Evolutionary conservation across 345 rosid genomes (phyloP), one percentile per base, ranked within the genome.

Genomic region (Syzygium oleosum): DNA sequence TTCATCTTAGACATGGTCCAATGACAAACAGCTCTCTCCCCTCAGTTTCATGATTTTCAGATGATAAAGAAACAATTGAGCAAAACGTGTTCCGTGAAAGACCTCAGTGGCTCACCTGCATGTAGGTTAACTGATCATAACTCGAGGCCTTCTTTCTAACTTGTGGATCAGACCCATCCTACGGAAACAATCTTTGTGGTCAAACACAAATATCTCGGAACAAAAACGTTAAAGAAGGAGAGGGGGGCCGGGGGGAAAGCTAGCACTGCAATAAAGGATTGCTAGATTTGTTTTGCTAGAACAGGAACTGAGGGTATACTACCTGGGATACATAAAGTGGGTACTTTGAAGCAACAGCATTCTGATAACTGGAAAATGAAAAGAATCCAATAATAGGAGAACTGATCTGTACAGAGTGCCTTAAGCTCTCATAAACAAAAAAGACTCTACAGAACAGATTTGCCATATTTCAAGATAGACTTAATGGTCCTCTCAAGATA

Each of bases 311-410:
- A 80, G 83, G 49, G 77, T 52, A 25, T 84, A 88, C 65, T 91
- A 95, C 99, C 98, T 98, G 99, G 84, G 99, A 98, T 86, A 98
- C 94, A 89, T 96, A 98, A 53, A 98, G 95, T 43, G 97, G 99
- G 92, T 91, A 98, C 87, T 93, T 96, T 61, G 96, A 94, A 90
- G 99, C 97, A 91, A 96, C 78, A 43, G 93, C 88, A 51, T 84
- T 92, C 88, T 98, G 99, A 88, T 96, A 94, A 93, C 99, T 98
- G 94, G 52, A 85, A 85, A 88, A 43, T n/a, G n/a, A n/a, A n/a
- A n/a, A n/a, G n/a, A n/a, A n/a, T n/a, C n/a, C n/a, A n/a, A n/a
- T n/a, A n/a, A n/a, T n/a, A n/a, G n/a, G n/a, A n/a, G n/a, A n/a
- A n/a, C n/a, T n/a, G n/a, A n/a, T n/a, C n/a, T n/a, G n/a, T n/a